Evolutionary conservation across 1,139 yeast species (phyloP).

Genomic region (Kluyveromyces sp.): DNA sequence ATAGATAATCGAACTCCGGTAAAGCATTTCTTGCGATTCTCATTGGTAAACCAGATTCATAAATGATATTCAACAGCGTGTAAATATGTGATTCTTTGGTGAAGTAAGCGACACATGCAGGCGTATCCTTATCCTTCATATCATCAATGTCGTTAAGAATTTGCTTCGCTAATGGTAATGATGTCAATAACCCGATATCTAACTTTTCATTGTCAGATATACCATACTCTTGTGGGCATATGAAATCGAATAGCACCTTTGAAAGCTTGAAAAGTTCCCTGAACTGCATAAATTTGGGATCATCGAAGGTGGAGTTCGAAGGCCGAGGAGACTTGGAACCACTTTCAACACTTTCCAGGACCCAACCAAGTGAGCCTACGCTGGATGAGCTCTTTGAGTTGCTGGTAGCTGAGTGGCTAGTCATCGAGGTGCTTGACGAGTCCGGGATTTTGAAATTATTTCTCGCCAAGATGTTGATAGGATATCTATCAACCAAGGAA

Average conservation of each 20-base stretch:
- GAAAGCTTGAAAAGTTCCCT: slow-evolving; percentile 86
- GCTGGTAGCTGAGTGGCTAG: slow-evolving; percentile 3
- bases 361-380: slow-evolving; percentile 74
- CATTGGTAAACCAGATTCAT: slow-evolving; percentile 92
- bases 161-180: slow-evolving; percentile 88
- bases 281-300: slow-evolving; percentile 68
- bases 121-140: slow-evolving; percentile 69
- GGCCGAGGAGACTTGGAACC: slow-evolving; percentile 33
- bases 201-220: slow-evolving; percentile 91
- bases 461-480: slow-evolving; percentile 72
- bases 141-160: slow-evolving; percentile 72
- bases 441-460: slow-evolving; percentile 52
- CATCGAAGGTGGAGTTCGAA: slow-evolving; percentile 64
- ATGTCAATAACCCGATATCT: slow-evolving; percentile 91
- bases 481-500: slow-evolving; percentile 67
- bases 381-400: slow-evolving; percentile 32
- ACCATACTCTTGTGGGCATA: slow-evolving; percentile 98
- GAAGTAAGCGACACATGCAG: slow-evolving; percentile 83
- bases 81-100: slow-evolving; percentile 97
- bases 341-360: slow-evolving; percentile 42
- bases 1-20: slow-evolving; percentile 91
- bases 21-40: slow-evolving; percentile 89
- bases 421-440: slow-evolving; percentile 18
- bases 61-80: slow-evolving; percentile 81
- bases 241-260: slow-evolving; percentile 90